phyloP scores from a whole-genome alignment of 1,284 basidiomycete genomes.

The Cryptococcus hybrid region DNA sequence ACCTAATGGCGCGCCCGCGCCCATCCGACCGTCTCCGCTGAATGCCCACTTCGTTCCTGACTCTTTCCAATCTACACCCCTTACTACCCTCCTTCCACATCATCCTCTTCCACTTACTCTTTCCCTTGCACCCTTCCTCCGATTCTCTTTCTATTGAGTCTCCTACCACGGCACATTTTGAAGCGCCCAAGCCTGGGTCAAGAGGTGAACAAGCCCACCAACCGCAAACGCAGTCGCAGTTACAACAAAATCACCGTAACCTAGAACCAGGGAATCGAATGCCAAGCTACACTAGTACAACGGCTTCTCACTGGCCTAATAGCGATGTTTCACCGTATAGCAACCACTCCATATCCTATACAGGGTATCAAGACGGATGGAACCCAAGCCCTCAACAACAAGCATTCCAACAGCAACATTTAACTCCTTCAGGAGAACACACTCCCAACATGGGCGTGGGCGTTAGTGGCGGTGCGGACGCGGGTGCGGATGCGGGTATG shows the following conservation, averaged over 20 bases:
- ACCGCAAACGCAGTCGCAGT: too few relatives aligned
- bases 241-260: too few relatives aligned
- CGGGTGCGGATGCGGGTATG: neutral
- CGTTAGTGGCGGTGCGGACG: neutral
- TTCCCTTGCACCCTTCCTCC: constrained; percentile 3
- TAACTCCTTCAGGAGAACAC: neutral
- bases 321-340: neutral
- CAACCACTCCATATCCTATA: neutral
- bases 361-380: neutral
- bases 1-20: neutral
- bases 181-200: too few relatives aligned
- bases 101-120: neutral
- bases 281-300: too few relatives aligned
- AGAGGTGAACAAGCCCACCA: too few relatives aligned
- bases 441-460: too few relatives aligned
- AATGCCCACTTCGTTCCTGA: constrained; percentile 14
- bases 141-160: neutral
- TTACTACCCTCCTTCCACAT: neutral
- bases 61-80: neutral
- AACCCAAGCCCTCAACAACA: constrained; percentile 1
- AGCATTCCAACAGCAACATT: neutral
- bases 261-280: too few relatives aligned
- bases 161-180: neutral
- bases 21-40: constrained; percentile 15
- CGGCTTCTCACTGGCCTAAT: too few relatives aligned